Base-by-base conservation (phyloP, 345 rosid species). In the Citrus maxima region DNA sequence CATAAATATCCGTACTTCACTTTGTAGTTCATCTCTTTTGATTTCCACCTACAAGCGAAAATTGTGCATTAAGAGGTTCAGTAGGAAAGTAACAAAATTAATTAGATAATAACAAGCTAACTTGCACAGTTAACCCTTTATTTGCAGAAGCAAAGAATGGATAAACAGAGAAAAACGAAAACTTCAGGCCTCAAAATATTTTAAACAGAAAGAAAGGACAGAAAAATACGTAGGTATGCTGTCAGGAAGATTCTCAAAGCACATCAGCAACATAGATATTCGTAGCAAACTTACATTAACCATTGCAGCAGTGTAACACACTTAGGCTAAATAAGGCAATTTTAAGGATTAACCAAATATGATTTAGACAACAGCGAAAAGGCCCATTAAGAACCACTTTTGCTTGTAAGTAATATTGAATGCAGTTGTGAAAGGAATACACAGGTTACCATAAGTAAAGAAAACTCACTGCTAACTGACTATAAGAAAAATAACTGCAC, bases 1-100 rank as follows among this genome's bases (percentile, higher is more conserved):
- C 68, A 92, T 79, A 87, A 85, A 92, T 65, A 96, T 88, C 55
- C 98, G 87, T 24, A 96, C 94, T 85, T 92, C 98, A 73, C 83
- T 83, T 34, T 88, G 89, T 27, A 82, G 89, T 49, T 77, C 88
- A 71, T 94, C 99, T 80, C 89, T 78, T 82, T 92, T 96, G 62
- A 96, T 90, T 88, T 94, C 97, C 72, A 94, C 88, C 99, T 96
- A 77, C 75, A 83, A 73, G 24, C 70, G 68, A 81, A 79, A 58
- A 54, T 70, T 49, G 60, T 56, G 27, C 35, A 21, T 42, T 35
- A 68, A 80, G 42, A 51, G 25, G 19, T 35, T 35, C 69, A 40
- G 64, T 69, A 28, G 58, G 67, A 8, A 67, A 35, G 59, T 54
- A 54, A 54, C 7, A 54, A 54, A 54, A 16, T 64, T n/a, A 56